Base-by-base conservation (phyloP, 306 rosid genomes). In the Lithocarpus polystachyus region DNA sequence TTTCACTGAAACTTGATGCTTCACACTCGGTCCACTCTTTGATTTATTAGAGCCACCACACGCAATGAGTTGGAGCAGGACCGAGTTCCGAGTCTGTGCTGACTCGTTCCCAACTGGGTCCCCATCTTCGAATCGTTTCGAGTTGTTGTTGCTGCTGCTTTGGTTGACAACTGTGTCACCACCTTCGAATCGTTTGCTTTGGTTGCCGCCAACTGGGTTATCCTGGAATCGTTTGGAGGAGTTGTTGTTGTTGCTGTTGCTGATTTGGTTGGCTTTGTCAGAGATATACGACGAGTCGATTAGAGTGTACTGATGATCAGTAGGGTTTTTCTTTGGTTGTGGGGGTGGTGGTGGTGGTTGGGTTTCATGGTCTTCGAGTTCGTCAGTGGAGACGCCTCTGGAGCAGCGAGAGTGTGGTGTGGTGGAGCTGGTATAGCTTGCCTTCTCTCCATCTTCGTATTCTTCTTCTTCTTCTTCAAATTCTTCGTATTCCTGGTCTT, bases 351-450 rank as follows among this genome's bases (percentile, higher is more conserved):
- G 71, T 20, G 53, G 54, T 11, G 53, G 14, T 24, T 15, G 83
- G 54, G 73, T 22, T 7, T 73, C 82, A 14, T 77, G 77, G 6
- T 78, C 88, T 78, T 83, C 90, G 2, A 85, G 77, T 67, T 90
- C 98, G 5, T 87, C 91, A 0, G 94, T 89, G 24, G 96, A 92
- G 3, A 94, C 90, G 13, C 96, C 97, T 86, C 96, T 85, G 3
- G 98, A 90, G 82, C 96, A 91, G 67, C 93, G 92, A 56, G 94
- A 93, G 23, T 89, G 91, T 0, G 93, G 90, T 9, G 97, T 91
- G 52, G 92, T 87, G 60, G 96, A 90, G 60, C 91, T 90, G 9
- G 93, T 83, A 69, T 72, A 80, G 73, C 98, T 84, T 15, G 74
- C 81, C 56, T 89, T 93, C 59, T 89, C 94, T 45, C 85, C 97